Conservation (phyloP, 2,329 filamentous ascomycete genomes). For the Chrysoporthe cubensis region DNA sequence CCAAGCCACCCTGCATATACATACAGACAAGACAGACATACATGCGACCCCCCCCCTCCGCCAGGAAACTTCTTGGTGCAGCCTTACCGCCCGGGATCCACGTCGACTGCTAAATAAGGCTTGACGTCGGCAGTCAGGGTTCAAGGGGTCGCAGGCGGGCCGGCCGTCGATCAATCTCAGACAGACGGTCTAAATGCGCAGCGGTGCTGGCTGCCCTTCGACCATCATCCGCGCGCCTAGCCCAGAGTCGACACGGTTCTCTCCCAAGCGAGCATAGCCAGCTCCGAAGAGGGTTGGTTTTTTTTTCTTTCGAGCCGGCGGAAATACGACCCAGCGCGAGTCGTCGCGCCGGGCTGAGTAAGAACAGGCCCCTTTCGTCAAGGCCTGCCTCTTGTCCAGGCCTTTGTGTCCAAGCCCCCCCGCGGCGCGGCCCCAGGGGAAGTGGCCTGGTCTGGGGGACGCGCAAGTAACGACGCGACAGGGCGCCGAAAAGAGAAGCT, state of each 20-base stretch:
- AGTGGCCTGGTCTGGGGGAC: neutral
- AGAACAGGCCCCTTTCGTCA: neutral
- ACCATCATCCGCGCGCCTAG: neutral
- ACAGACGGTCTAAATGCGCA: neutral
- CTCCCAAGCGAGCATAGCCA: too few species aligned
- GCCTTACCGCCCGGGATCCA: neutral
- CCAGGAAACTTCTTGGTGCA: neutral
- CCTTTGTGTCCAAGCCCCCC: neutral
- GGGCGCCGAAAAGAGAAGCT: too few species aligned
- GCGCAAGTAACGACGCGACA: neutral
- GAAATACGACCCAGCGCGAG: neutral
- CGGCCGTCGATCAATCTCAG: conserved; percentile 4
- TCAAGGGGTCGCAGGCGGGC: neutral
- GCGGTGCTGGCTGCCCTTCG: neutral
- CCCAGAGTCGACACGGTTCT: neutral
- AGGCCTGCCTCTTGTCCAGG: neutral
- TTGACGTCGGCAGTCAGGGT: neutral
- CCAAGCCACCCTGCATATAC: neutral
- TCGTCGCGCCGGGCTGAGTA: neutral
- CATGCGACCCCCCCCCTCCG: too few species aligned
- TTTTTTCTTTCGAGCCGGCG: neutral
- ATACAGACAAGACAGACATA: neutral
- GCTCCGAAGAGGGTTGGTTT: too few species aligned
- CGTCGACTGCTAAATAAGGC: neutral
- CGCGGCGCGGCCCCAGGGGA: too few species aligned